Percentiles rank a stretch among this genome's conserved stretches.
These are phyloP conservation scores for Chrysosporium keratinophilum DNA, from an alignment of 2,329 filamentous ascomycete species.

Conservation along the genomic window DNA sequence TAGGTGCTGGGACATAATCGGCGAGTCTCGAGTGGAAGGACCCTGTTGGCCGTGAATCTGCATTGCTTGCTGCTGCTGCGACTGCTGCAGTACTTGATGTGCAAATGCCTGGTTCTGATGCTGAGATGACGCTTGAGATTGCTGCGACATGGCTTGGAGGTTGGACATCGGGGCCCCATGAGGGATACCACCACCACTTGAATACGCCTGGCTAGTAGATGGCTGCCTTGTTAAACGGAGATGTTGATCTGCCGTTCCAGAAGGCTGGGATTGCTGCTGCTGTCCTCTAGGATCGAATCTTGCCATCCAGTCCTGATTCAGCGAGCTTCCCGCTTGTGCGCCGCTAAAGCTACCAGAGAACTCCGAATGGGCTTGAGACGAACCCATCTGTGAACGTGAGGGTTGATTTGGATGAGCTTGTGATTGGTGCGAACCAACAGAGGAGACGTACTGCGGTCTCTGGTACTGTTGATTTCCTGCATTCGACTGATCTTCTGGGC, in stretches of 20 bases:
- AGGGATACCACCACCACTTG: background rate
- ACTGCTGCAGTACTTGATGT: slow-evolving; percentile 11
- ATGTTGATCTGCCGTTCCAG: slow-evolving; percentile 2
- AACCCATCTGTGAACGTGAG: slow-evolving; percentile 19
- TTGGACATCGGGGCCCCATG: slow-evolving; percentile 1
- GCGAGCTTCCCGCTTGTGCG: slow-evolving; percentile 14
- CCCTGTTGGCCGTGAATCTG: slow-evolving; percentile 1
- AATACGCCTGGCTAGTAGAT: slow-evolving; percentile 6
- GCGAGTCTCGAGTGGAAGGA: slow-evolving; percentile 10
- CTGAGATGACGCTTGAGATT: slow-evolving; percentile 7
- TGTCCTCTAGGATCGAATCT: slow-evolving; percentile 33
- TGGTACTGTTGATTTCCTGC: slow-evolving; percentile 8
- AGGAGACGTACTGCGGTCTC: slow-evolving; percentile 15
- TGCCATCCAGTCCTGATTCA: slow-evolving; percentile 33
- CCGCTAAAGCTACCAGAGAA: slow-evolving; percentile 3
- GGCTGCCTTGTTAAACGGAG: slow-evolving; percentile 5
- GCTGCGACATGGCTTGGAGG: slow-evolving; percentile 9
- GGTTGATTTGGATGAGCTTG: slow-evolving; percentile 16
- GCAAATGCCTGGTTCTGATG: slow-evolving; percentile 10
- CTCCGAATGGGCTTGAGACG: slow-evolving; percentile 9
- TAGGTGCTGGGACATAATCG: slow-evolving; percentile 9
- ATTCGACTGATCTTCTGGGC: slow-evolving; percentile 7
- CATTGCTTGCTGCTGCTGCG: slow-evolving; percentile 2
- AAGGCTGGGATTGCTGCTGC: slow-evolving; percentile 13
- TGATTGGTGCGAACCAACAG: slow-evolving; percentile 20